Evolutionary conservation across 1,284 basidiomycete genomes (phyloP).

Genomic region (Sanghuangporus baumii): DNA sequence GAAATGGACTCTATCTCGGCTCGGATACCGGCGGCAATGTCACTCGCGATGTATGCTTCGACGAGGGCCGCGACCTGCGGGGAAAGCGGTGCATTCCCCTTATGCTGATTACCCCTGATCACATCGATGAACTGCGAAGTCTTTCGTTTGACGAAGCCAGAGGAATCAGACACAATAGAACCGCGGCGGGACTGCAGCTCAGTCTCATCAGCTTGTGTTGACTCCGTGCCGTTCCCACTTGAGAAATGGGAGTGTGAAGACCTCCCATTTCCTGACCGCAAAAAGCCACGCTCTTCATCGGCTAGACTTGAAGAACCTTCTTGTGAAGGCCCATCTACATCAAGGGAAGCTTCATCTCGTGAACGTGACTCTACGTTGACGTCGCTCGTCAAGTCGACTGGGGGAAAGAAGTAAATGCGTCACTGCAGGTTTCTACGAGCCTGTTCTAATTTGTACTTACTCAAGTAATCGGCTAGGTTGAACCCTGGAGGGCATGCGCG

Average conservation of each 20-base stretch:
- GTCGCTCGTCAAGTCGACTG: constrained; percentile 85
- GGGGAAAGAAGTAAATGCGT: neutral
- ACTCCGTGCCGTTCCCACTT: constrained; percentile 2
- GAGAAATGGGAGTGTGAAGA: constrained; percentile 24
- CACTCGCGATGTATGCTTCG: constrained; percentile 63
- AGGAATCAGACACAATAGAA: constrained; percentile 43
- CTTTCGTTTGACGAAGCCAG: constrained; percentile 62
- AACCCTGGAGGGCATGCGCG: constrained; percentile 90
- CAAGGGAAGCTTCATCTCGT: constrained; percentile 33
- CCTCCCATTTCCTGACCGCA: constrained; percentile 23
- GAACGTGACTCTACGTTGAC: constrained; percentile 46
- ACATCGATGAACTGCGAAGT: constrained; percentile 74
- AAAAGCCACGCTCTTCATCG: constrained; percentile 57
- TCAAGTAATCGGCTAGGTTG: constrained; percentile 94
- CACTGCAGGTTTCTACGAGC: neutral
- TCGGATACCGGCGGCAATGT: constrained; percentile 57
- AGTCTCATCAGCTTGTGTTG: constrained; percentile 41
- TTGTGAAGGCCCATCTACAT: constrained; percentile 29
- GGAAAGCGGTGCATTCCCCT: constrained; percentile 39
- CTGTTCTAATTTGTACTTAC: constrained; percentile 40
- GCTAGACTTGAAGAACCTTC: constrained; percentile 36
- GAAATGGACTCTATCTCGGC: constrained; percentile 48
- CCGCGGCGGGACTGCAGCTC: constrained; percentile 44
- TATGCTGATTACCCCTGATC: constrained; percentile 36
- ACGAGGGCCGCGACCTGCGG: constrained; percentile 75